Evolutionary conservation across 2,329 filamentous ascomycete species (phyloP).

Genomic region (Penicillium palitans): DNA sequence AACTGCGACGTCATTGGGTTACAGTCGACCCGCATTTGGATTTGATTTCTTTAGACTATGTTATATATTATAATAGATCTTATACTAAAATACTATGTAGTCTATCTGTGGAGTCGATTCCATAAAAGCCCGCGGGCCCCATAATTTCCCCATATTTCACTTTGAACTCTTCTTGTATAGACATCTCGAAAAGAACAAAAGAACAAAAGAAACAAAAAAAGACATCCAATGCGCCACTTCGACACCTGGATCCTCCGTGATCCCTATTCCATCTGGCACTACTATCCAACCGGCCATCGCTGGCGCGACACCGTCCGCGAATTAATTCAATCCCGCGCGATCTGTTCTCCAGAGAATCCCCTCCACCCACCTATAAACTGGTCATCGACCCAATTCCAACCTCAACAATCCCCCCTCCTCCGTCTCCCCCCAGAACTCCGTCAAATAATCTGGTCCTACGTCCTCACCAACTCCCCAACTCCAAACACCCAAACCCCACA

Average conservation of each 20-base stretch:
- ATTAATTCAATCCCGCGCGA: constrained; percentile 38
- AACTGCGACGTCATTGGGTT: constrained; percentile 31
- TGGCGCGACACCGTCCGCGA: constrained; percentile 40
- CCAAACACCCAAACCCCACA: constrained; percentile 12
- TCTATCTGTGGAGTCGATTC: neutral
- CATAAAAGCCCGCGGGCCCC: constrained; percentile 11
- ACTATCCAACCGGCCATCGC: constrained; percentile 37
- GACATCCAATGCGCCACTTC: constrained; percentile 33
- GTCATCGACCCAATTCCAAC: constrained; percentile 3
- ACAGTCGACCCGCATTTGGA: constrained; percentile 13
- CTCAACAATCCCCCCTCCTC: constrained; percentile 23
- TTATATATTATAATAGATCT: too few species aligned
- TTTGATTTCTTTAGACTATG: neutral
- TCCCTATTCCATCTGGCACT: constrained; percentile 43
- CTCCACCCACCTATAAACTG: constrained; percentile 17
- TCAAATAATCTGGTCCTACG: constrained; percentile 40
- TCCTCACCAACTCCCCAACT: constrained; percentile 30
- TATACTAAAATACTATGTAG: neutral
- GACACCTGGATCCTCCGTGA: constrained; percentile 42
- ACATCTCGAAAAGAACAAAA: neutral
- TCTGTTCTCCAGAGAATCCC: constrained; percentile 31
- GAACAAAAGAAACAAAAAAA: too few species aligned
- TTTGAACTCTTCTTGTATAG: neutral
- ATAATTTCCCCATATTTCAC: constrained; percentile 14
- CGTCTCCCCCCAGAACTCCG: constrained; percentile 40